These are phyloP conservation scores for Coemansia sp. DNA, from an alignment of 192 early-diverging fungal genomes.

Conservation along the genomic window DNA sequence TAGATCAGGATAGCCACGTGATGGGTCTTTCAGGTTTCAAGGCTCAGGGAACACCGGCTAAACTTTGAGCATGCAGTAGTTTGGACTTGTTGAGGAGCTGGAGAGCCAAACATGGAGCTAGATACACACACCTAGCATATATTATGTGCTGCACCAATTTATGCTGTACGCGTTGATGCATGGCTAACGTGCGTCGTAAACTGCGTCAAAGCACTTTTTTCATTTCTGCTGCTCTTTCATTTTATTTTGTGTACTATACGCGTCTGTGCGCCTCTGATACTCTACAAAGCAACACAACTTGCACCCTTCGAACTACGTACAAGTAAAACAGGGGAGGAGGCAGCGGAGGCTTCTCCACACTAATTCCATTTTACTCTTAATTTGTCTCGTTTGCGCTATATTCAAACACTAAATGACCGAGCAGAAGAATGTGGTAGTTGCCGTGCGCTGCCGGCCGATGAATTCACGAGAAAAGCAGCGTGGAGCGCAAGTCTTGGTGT, in stretches of 20 bases:
- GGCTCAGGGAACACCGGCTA: background rate
- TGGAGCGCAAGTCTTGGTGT: conserved; percentile 64
- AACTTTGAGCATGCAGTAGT: background rate
- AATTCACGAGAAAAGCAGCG: conserved; percentile 69
- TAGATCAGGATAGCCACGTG: background rate
- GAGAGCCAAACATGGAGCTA: background rate
- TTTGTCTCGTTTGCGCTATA: background rate
- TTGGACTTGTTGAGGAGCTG: background rate
- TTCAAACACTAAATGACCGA: conserved; percentile 17
- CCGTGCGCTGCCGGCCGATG: conserved; percentile 76
- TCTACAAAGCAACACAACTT: background rate
- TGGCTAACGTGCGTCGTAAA: background rate
- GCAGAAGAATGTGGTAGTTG: conserved; percentile 59
- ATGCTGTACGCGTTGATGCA: background rate
- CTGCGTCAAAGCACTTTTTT: background rate
- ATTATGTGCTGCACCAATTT: background rate
- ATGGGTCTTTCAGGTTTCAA: background rate
- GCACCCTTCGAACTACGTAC: background rate
- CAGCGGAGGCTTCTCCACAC: background rate
- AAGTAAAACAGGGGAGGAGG: background rate
- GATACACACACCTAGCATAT: background rate
- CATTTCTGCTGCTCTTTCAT: background rate
- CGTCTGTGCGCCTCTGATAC: background rate
- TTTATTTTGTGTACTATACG: background rate
- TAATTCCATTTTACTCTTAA: background rate